Base-by-base conservation (phyloP, 2,329 filamentous ascomycete genomes). In the Piedraia hortae region DNA sequence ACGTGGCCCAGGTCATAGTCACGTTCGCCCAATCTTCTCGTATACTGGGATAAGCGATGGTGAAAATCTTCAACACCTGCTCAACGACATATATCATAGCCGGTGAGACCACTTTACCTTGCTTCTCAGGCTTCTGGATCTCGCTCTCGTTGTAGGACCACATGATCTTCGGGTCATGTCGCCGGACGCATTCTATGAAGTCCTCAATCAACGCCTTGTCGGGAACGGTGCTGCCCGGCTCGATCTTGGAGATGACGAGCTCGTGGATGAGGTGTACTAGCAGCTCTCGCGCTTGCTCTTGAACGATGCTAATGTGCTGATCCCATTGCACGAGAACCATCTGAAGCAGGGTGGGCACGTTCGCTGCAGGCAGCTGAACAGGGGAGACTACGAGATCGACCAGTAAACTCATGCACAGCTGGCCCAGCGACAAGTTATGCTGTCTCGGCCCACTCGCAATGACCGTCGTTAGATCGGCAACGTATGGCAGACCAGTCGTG, bases 211-310 rank as follows among this genome's bases (percentile, higher is more conserved):
- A 60, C 29, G 64, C 58, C 38, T 74, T 77, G 22, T 64, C 64
- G 2, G 65, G 62, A 10, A 54, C 57, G 4, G 66, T 58, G 21
- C 48, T 47, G 26, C 75, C 64, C 25, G 88, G 72, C 27, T 89
- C 66, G 20, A 69, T 55, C 34, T 62, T 63, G 1, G 64, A 67
- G 13, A 91, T 78, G 16, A 97, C 77, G 4, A 93, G 56, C 43
- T 93, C 85, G 36, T 97, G 85, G 20, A 97, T 88, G 10, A 97
- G 58, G 49, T 97, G 85, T 2, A 97, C 80, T 9, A 97, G 60
- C 80, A 97, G 90, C 45, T 97, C 85, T 21, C 80, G 66, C 14
- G 88, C 80, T 44, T 97, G 82, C 33, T 93, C 85, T 43, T 93
- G 82, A 2, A 97, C 85, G 6, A 91, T 61, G 3, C 75, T 66